These are phyloP conservation scores for Eudorina sp. DNA, from an alignment of 139 green algal genomes.

Conservation along the genomic window DNA sequence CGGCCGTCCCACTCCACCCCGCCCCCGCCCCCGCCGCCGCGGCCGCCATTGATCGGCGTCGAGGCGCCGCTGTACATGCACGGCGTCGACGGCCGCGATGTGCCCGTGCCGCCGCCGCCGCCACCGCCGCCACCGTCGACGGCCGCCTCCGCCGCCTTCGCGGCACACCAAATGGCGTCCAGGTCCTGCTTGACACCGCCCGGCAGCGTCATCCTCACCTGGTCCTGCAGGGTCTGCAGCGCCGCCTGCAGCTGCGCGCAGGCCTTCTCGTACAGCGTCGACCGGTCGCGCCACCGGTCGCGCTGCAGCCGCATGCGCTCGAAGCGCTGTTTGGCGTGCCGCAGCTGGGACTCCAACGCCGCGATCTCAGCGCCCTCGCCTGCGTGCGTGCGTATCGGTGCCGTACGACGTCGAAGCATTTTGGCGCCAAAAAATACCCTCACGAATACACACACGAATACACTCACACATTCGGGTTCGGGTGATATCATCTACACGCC, in stretches of 20 bases:
- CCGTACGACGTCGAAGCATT: too few relatives aligned
- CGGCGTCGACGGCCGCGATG: constrained; percentile 13
- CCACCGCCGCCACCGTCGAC: background rate
- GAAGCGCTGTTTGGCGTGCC: constrained; percentile 36
- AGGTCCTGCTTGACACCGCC: constrained; percentile 15
- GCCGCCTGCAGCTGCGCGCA: constrained; percentile 44
- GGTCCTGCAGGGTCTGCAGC: constrained; percentile 32
- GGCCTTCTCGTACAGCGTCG: constrained; percentile 29
- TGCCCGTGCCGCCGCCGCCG: too few relatives aligned
- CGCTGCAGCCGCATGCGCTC: constrained; percentile 42
- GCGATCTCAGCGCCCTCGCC: constrained; percentile 33
- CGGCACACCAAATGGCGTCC: constrained; percentile 25
- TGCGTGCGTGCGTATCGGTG: background rate
- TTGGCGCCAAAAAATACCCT: too few relatives aligned
- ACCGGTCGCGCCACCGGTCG: constrained; percentile 45
- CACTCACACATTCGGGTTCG: too few relatives aligned
- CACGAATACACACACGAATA: too few relatives aligned
- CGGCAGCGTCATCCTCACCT: background rate
- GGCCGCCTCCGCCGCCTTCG: constrained; percentile 10
- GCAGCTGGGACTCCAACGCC: constrained; percentile 32
- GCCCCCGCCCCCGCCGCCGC: background rate
- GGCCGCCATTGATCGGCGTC: background rate
- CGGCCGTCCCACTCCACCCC: background rate
- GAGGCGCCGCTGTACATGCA: background rate
- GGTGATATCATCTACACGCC: too few relatives aligned